These are phyloP conservation scores for Erysimum cheiri DNA, from an alignment of 441 rosid genomes.

Conservation along the genomic window DNA sequence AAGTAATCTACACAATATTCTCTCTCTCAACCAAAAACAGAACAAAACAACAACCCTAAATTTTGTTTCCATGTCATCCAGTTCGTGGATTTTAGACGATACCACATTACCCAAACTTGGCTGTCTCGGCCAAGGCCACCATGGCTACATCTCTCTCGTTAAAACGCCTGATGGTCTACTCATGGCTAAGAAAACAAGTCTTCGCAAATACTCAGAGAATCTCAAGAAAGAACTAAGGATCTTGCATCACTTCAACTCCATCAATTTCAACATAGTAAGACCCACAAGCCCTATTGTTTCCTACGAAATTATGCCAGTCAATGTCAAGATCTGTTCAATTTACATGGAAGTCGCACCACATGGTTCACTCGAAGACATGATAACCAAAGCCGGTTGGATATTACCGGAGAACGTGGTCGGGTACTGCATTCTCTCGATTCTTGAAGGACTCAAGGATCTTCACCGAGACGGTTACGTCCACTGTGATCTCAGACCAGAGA, in stretches of 20 bases:
- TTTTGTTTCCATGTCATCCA: slow-evolving; percentile 12
- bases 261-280: slow-evolving; percentile 17
- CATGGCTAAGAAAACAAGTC: slow-evolving; percentile 38
- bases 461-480: slow-evolving; percentile 22
- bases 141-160: slow-evolving; percentile 36
- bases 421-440: slow-evolving; percentile 10
- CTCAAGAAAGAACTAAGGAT: slow-evolving; percentile 33
- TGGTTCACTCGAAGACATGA: slow-evolving; percentile 29
- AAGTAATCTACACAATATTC: slow-evolving; percentile 16
- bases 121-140: slow-evolving; percentile 32
- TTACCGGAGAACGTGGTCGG: slow-evolving; percentile 14
- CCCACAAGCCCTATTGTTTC: slow-evolving; percentile 13
- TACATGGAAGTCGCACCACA: slow-evolving; percentile 39
- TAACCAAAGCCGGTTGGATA: slow-evolving; percentile 7
- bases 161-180: slow-evolving; percentile 25
- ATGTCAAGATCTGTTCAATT: slow-evolving; percentile 23
- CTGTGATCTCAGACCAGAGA: slow-evolving; percentile 32
- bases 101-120: slow-evolving; percentile 35
- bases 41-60: not conserved
- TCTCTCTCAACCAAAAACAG: not conserved
- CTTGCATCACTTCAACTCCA: slow-evolving; percentile 9
- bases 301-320: slow-evolving; percentile 22
- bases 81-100: slow-evolving; percentile 20
- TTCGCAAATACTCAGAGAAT: slow-evolving; percentile 15
- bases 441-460: slow-evolving; percentile 28